Base-by-base conservation (phyloP, 331 rosid genomes). In the Malus hybrid region DNA sequence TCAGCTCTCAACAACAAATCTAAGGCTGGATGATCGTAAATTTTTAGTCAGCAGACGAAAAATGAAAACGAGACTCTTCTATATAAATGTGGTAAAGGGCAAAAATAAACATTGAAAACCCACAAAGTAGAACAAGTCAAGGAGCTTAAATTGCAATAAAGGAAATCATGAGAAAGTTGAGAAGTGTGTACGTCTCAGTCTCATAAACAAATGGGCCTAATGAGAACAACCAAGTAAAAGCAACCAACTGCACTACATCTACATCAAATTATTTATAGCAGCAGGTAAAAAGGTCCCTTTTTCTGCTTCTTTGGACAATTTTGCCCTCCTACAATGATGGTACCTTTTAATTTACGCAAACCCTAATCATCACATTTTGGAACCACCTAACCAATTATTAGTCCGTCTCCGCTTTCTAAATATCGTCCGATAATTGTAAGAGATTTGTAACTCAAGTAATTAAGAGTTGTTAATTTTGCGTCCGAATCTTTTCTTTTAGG, bases 131-230 rank as follows among this genome's bases (percentile, higher is more conserved):
- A 46, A 14, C 52, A 48, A n/a, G 63, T 63, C 63, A 55, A 13
- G 20, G 5, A 46, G 70, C 32, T 29, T 63, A 14, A 46, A 29
- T 74, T 46, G 70, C 78, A n/a, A 4, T 63, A 7, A 74, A 46
- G 52, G 36, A 24, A 74, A 46, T 74, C 78, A 74, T 63, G 71
- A 39, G 42, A 74, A 74, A 48, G 71, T 64, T 64, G 71, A 29
- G 65, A 12, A 19, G 52, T 28, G 22, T 11, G 52, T 18, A 54
- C 8, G 5, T 54, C 22, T 19, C 24, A 24, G 24, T 24, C 24
- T 24, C 22, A 18, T 2, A 54, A 3, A 54, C 22, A 27, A 59
- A 36, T 15, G 67, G 50, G 68, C 55, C 60, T n/a, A 74, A 74
- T 64, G 33, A 74, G 71, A 63, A 74, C 78, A n/a, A 44, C 18